Percentiles rank a stretch among this genome's conserved stretches.
phyloP scores from a whole-genome alignment of 768 basidiomycete species.

The Pholiota conissans region DNA sequence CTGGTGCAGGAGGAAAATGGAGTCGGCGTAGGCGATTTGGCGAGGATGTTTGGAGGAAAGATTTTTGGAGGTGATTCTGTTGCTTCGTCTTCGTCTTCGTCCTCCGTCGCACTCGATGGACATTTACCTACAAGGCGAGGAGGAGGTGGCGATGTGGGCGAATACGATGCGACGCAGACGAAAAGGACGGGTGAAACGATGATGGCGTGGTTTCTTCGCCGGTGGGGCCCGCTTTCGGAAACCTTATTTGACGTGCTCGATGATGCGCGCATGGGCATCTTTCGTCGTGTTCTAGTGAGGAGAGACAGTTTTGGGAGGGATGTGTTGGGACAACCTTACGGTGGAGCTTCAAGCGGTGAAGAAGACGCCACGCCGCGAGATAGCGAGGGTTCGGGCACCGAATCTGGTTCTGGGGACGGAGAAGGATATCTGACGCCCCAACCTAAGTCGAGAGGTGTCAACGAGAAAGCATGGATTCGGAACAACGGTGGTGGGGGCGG shows the following conservation, averaged over 20 bases:
- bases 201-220: slow-evolving; percentile 35
- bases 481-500: too few species aligned
- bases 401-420: too few species aligned
- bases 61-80: slow-evolving; percentile 32
- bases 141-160: neutral
- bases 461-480: too few species aligned
- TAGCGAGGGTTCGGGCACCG: too few species aligned
- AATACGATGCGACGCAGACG: neutral
- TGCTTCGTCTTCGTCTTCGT: too few species aligned
- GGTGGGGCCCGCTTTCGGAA: slow-evolving; percentile 33
- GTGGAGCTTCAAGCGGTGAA: neutral
- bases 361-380: too few species aligned
- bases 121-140: too few species aligned
- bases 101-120: too few species aligned
- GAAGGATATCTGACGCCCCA: too few species aligned
- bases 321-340: neutral
- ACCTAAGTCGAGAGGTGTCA: too few species aligned
- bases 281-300: slow-evolving; percentile 6
- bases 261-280: slow-evolving; percentile 19
- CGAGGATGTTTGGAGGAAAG: slow-evolving; percentile 32
- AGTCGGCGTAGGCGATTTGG: slow-evolving; percentile 28
- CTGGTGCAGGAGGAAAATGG: slow-evolving; percentile 35
- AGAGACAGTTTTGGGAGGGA: slow-evolving; percentile 15
- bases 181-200: slow-evolving; percentile 21
- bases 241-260: slow-evolving; percentile 29